These are phyloP conservation scores for Henningerozyma blattae DNA, from an alignment of 805 yeast species.

Conservation along the genomic window DNA sequence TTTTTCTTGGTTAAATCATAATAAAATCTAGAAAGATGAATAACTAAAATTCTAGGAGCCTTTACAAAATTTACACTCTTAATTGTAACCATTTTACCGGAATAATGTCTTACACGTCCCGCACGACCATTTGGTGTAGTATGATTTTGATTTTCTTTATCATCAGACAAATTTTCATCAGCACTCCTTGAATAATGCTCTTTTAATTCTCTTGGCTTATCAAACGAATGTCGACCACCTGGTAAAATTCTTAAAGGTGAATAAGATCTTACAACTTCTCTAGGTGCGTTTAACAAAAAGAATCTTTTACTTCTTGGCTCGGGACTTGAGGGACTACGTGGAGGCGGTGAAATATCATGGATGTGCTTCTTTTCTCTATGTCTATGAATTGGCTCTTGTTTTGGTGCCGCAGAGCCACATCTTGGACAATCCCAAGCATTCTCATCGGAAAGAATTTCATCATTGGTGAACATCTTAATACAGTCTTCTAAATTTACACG, in stretches of 20 bases:
- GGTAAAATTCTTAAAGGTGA: slow-evolving; percentile 7
- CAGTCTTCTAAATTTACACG: slow-evolving; percentile 46
- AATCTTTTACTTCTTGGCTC: not conserved
- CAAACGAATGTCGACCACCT: slow-evolving; percentile 1
- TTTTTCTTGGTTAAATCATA: slow-evolving; percentile 43
- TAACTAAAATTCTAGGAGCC: slow-evolving; percentile 65
- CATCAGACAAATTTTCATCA: slow-evolving; percentile 60
- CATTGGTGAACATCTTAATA: slow-evolving; percentile 45
- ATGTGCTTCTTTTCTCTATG: slow-evolving; percentile 14
- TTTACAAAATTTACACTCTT: slow-evolving; percentile 68
- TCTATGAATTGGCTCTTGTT: not conserved
- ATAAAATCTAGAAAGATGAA: slow-evolving; percentile 74
- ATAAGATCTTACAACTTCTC: slow-evolving; percentile 10
- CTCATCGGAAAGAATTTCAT: slow-evolving; percentile 55
- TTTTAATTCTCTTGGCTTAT: slow-evolving; percentile 8
- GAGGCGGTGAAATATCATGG: slow-evolving; percentile 14
- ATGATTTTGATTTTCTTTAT: slow-evolving; percentile 17
- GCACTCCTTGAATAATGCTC: slow-evolving; percentile 16
- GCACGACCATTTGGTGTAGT: not conserved
- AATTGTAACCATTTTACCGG: slow-evolving; percentile 32
- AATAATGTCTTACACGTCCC: not conserved
- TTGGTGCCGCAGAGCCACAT: slow-evolving; percentile 27
- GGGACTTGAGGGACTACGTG: slow-evolving; percentile 16
- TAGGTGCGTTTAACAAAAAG: not conserved
- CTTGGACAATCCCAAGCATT: slow-evolving; percentile 82